These are phyloP conservation scores for Rhododendron mucronatum DNA, from an alignment of 148 eudicot genomes.

Conservation along the genomic window DNA sequence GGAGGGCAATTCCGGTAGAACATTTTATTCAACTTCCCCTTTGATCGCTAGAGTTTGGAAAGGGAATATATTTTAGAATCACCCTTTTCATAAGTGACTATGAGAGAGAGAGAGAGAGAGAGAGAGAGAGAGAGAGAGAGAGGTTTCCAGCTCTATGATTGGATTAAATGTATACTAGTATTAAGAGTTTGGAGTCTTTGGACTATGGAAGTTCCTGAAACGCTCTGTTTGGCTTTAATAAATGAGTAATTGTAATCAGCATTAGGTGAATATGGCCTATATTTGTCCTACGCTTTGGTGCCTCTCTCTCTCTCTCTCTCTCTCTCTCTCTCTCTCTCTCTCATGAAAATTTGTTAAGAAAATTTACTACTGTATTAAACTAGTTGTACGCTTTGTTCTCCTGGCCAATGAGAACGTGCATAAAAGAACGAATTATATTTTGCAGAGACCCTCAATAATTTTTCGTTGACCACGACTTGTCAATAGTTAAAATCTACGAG, in stretches of 20 bases:
- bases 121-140: neutral
- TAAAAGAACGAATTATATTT: no score
- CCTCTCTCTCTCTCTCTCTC: no score
- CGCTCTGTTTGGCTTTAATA: neutral
- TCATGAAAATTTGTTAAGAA: no score
- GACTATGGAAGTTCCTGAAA: neutral
- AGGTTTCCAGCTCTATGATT: neutral
- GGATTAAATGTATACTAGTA: neutral
- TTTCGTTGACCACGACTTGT: neutral
- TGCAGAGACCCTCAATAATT: no score
- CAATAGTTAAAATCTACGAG: no score
- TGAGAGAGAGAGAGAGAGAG: neutral
- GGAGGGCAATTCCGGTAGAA: constrained; percentile 38
- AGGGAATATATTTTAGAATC: neutral
- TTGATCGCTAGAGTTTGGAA: neutral
- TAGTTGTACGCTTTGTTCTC: no score
- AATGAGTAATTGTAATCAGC: neutral
- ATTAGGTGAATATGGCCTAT: neutral
- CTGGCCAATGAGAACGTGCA: no score
- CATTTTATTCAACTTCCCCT: neutral
- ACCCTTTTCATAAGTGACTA: neutral
- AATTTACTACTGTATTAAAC: no score
- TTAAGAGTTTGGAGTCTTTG: neutral
- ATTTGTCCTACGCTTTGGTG: no score
- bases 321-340: no score